A percentile compares a stretch with the other conserved stretches of the same genome.
These are phyloP conservation scores for Aurifilum marmelostoma DNA, from an alignment of 2,329 filamentous ascomycete genomes.

Conservation along the genomic window DNA sequence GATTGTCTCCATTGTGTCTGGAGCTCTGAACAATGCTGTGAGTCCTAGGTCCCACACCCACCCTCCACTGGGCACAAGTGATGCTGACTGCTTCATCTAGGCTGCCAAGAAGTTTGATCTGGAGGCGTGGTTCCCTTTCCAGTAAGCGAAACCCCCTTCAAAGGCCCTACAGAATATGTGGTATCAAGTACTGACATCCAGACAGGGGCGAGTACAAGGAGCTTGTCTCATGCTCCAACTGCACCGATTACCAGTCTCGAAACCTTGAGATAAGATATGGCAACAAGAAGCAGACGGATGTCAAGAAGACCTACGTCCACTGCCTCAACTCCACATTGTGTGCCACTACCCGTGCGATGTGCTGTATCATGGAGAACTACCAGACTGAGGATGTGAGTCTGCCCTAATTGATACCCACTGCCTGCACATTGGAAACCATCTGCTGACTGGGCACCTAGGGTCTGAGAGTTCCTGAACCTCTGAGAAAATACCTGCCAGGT, in stretches of 20 bases:
- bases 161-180: background rate
- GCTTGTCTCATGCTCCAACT: conserved; percentile 96
- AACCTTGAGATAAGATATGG: conserved; percentile 93
- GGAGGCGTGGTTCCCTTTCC: conserved; percentile 95
- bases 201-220: conserved; percentile 89
- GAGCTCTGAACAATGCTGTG: conserved; percentile 81
- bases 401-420: background rate
- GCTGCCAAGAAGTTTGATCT: conserved; percentile 90
- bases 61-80: conserved; percentile 42
- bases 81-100: background rate
- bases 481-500: conserved; percentile 89
- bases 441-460: conserved; percentile 52
- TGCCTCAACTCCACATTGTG: conserved; percentile 68
- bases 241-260: conserved; percentile 94
- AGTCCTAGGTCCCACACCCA: background rate
- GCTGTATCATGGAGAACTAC: conserved; percentile 96
- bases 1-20: conserved; percentile 93
- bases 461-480: conserved; percentile 76
- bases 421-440: background rate
- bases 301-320: conserved; percentile 92
- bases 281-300: conserved; percentile 80
- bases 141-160: conserved; percentile 44
- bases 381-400: conserved; percentile 80
- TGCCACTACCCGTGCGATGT: conserved; percentile 89
- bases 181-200: background rate